Evolutionary conservation across 2,329 filamentous ascomycete genomes (phyloP), one percentile per base, ranked within the genome.

Genomic region (Xylariaceae sp.): DNA sequence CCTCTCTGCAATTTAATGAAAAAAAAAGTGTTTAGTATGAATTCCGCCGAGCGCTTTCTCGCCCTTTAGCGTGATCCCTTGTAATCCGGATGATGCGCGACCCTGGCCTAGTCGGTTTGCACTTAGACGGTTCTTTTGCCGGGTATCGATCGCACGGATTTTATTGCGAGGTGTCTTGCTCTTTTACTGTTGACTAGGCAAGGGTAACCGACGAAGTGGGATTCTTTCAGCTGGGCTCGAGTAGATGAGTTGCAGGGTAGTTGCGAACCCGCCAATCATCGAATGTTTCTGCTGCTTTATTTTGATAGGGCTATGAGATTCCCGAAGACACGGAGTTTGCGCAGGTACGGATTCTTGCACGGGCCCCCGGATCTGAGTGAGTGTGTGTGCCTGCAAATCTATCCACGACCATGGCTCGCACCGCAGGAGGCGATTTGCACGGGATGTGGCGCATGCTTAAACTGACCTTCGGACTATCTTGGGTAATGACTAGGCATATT

Each of bases 341-440:
- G 68, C 68, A 69, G 68, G 67, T 68, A 68, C 68, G 23, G 23
- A 30, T 30, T 30, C 17, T 18, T 5, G 23, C 23, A 30, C 23
- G 23, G 23, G 23, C 23, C 23, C 23, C 23, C 23, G 23, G 23
- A 30, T 4, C 23, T 4, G 23, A 30, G 23, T 5, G 23, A 30
- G 4, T 2, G 17, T 18, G 17, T 48, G 53, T 44, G 10, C 18
- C 50, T 51, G 52, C 62, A 57, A n/a, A n/a, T n/a, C n/a, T n/a
- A n/a, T 51, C 62, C 64, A 66, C 62, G 54, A 41, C 51, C 58
- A 65, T 55, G 37, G 41, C 53, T 57, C n/a, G 41, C 60, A 65
- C 66, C 61, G 61, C 68, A 70, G 68, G 67, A 63, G 64, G 53
- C 64, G 60, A 51, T 50, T 52, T 51, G 63, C 68, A 70, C 67